Evolutionary conservation across 768 basidiomycete species (phyloP).

Genomic region (Mycena maculata): DNA sequence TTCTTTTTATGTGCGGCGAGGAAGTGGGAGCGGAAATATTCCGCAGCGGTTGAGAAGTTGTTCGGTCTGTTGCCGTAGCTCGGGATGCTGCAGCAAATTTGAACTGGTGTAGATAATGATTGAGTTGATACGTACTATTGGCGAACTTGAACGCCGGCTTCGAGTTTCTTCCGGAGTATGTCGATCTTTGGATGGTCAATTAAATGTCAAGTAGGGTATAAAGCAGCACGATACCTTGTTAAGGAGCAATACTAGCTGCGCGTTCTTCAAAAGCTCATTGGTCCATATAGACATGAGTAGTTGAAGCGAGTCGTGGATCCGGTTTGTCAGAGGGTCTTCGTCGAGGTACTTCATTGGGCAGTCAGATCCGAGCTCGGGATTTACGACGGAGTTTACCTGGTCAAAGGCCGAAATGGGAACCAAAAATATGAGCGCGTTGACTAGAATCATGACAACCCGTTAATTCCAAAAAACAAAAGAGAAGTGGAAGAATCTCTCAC

Average conservation of each 20-base stretch:
- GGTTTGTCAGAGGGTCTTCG: conserved; percentile 82
- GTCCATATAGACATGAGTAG: conserved; percentile 81
- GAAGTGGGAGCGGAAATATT: conserved; percentile 90
- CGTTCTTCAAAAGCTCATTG: conserved; percentile 77
- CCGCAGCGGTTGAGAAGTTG: conserved; percentile 74
- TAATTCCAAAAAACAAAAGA: conserved; percentile 3
- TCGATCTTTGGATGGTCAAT: conserved; percentile 63
- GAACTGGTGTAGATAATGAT: conserved; percentile 15
- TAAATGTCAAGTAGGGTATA: conserved; percentile 20
- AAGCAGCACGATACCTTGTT: conserved; percentile 70
- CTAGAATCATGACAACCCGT: conserved; percentile 48
- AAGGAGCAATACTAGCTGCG: conserved; percentile 79
- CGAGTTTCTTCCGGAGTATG: conserved; percentile 77
- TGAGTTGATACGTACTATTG: conserved; percentile 71
- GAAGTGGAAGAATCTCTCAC: conserved; percentile 52
- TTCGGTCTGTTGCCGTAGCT: conserved; percentile 82
- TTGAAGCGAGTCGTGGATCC: conserved; percentile 85
- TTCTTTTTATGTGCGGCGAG: conserved; percentile 77
- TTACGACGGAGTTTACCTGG: conserved; percentile 59
- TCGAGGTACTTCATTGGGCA: conserved; percentile 71
- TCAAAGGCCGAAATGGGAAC: conserved; percentile 90
- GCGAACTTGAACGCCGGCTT: conserved; percentile 72
- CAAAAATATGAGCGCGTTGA: conserved; percentile 87
- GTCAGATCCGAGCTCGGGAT: conserved; percentile 25
- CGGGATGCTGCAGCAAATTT: conserved; percentile 65